phyloP scores from a whole-genome alignment of 306 rosid genomes.

The Vicia sativa region DNA sequence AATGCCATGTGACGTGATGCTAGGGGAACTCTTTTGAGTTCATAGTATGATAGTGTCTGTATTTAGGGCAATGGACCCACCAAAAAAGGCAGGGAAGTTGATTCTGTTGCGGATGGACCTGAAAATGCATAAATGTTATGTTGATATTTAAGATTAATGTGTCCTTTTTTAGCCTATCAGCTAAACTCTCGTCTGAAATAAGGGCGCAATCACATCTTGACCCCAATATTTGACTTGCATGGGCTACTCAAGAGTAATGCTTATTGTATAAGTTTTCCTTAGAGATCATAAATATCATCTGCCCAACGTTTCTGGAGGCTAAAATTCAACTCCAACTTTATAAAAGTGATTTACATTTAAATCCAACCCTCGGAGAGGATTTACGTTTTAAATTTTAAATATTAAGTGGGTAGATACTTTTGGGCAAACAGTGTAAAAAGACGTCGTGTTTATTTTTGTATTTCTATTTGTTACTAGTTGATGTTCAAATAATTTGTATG shows the following conservation, averaged over 20 bases:
- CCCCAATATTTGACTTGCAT: slow-evolving; percentile 34
- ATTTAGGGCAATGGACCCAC: slow-evolving; percentile 30
- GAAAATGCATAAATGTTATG: slow-evolving; percentile 36
- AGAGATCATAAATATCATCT: neutral
- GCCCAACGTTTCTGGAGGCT: neutral
- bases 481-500: too few species aligned
- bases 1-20: slow-evolving; percentile 6
- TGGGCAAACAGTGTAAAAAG: too few species aligned
- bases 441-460: too few species aligned
- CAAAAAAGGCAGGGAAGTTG: slow-evolving; percentile 18
- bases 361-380: too few species aligned
- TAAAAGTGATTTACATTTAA: too few species aligned
- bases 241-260: slow-evolving; percentile 14
- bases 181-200: slow-evolving; percentile 29
- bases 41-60: slow-evolving; percentile 2
- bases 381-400: too few species aligned
- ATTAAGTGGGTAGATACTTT: too few species aligned
- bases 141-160: slow-evolving; percentile 8
- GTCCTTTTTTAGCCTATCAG: slow-evolving; percentile 9
- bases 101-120: slow-evolving; percentile 22
- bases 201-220: slow-evolving; percentile 26
- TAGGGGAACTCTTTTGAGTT: neutral
- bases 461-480: too few species aligned
- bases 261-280: neutral
- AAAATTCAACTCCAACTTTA: neutral